Percentiles rank a stretch among this genome's conserved stretches.
Evolutionary conservation across 805 yeast genomes (phyloP).

Genomic region (Suhomyces xylopsoci): DNA sequence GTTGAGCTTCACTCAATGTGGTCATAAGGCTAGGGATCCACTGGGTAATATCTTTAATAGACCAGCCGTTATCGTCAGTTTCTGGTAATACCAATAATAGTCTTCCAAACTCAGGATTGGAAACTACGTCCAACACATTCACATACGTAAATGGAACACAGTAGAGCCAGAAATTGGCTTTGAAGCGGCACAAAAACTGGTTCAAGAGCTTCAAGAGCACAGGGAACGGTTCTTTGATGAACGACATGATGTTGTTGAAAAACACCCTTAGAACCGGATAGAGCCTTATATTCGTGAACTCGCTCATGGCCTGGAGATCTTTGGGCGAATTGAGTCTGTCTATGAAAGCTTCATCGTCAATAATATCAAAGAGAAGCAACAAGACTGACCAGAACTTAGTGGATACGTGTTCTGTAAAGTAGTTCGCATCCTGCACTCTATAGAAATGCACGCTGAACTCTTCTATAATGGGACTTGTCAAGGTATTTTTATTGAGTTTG

Average conservation of each 20-base stretch:
- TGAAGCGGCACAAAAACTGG: conserved; percentile 41
- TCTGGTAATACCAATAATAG: conserved; percentile 4
- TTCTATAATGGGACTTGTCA: conserved; percentile 40
- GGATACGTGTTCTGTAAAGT: conserved; percentile 42
- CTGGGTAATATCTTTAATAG: conserved; percentile 38
- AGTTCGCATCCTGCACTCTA: conserved; percentile 51
- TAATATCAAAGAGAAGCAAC: conserved; percentile 30
- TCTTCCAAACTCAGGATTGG: conserved; percentile 46
- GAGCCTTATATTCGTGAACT: conserved; percentile 26
- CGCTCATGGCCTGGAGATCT: conserved; percentile 30
- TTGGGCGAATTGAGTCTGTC: conserved; percentile 24
- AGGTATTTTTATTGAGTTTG: conserved; percentile 5
- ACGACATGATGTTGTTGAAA: conserved; percentile 52
- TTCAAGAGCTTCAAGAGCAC: conserved; percentile 52
- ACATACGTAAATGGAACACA: conserved; percentile 53
- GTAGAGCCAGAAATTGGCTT: conserved; percentile 50
- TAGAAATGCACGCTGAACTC: conserved; percentile 54
- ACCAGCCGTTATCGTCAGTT: conserved; percentile 2
- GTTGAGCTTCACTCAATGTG: conserved; percentile 47
- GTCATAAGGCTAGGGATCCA: conserved; percentile 53
- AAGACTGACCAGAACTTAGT: conserved; percentile 48
- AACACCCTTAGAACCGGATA: conserved; percentile 40
- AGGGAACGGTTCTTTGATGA: conserved; percentile 49
- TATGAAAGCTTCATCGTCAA: conserved; percentile 34
- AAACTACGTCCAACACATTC: conserved; percentile 58